Evolutionary conservation across 23 red algal species (phyloP), one percentile per base, ranked within the genome.

Genomic region (Gracilariopsis chorda): DNA sequence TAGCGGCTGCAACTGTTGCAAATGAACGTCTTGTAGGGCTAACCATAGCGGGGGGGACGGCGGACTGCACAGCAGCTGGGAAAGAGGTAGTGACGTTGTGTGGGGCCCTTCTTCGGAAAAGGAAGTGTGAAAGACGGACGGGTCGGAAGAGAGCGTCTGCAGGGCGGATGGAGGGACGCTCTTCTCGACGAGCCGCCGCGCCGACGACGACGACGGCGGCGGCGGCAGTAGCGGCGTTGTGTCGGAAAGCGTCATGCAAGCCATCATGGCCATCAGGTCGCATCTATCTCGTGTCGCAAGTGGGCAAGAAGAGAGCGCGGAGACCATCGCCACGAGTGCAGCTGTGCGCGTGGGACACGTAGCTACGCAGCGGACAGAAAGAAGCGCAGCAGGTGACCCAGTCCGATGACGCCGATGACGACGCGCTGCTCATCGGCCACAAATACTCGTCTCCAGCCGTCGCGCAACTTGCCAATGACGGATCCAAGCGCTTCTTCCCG

Each of bases 371-470:
- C 63, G 63, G 63, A n/a, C 63, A 73, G 20, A 21, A 73, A 73
- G 67, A 73, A 73, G 67, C 67, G 67, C 37, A 73, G 40, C 67
- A 73, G 40, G 67, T 73, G 67, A 23, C 67, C 39, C 67, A 73
- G 40, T 4, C 67, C 67, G 20, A 73, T 46, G 17, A 73, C 67
- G 40, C 67, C 67, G 7, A 45, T 42, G 39, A 73, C 67, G 67
- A 36, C 39, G 1, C 20, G 67, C 17, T 73, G 67, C n/a, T n/a
- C n/a, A 1, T 73, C 37, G 14, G 32, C 37, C 37, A 73, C 67
- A 46, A 73, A 73, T 19, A 73, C 67, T 20, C 67, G 67, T 7
- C 67, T 20, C 6, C 67, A 73, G 7, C 67, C 67, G 67, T 9
- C 17, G 40, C 4, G 9, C 9, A 73, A 17, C 19, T 45, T 44